Evolutionary conservation across 371 early-diverging fungal genomes (phyloP).

Genomic region (Lichtheimia ramosa): DNA sequence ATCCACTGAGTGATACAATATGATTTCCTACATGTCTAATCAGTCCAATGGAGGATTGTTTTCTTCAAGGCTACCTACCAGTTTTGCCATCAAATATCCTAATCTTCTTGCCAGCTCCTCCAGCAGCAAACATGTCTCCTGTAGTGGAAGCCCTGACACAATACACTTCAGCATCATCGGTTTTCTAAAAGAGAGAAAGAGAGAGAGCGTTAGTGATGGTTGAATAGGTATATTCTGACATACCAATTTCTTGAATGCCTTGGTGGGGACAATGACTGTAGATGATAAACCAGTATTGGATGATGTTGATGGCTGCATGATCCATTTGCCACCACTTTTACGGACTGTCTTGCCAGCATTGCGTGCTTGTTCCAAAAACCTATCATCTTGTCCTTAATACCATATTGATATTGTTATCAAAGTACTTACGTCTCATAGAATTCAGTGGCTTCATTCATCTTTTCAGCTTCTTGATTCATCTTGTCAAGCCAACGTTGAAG

Average conservation of each 20-base stretch:
- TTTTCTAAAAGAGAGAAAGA: slow-evolving; percentile 30
- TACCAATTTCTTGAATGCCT: slow-evolving; percentile 22
- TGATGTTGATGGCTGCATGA: slow-evolving; percentile 9
- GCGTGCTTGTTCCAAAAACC: slow-evolving; percentile 35
- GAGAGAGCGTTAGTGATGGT: too few relatives aligned
- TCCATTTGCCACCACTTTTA: slow-evolving; percentile 20
- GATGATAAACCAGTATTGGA: neutral
- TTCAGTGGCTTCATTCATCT: slow-evolving; percentile 91
- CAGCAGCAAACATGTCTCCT: slow-evolving; percentile 83
- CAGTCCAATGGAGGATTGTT: neutral
- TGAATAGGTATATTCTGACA: too few relatives aligned
- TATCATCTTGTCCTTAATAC: neutral
- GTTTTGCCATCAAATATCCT: slow-evolving; percentile 80
- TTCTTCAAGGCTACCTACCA: slow-evolving; percentile 36
- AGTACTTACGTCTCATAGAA: slow-evolving; percentile 71
- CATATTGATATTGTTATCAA: neutral
- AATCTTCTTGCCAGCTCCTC: slow-evolving; percentile 86
- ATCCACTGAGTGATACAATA: slow-evolving; percentile 75
- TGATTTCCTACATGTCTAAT: slow-evolving; percentile 30
- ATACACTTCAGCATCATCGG: slow-evolving; percentile 81
- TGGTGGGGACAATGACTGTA: slow-evolving; percentile 20
- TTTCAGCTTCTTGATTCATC: slow-evolving; percentile 91
- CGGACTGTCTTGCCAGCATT: slow-evolving; percentile 17
- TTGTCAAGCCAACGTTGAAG: slow-evolving; percentile 89
- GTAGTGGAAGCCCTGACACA: slow-evolving; percentile 75